Evolutionary conservation across 805 yeast species (phyloP).

Genomic region (Myxozyma mucilagina): DNA sequence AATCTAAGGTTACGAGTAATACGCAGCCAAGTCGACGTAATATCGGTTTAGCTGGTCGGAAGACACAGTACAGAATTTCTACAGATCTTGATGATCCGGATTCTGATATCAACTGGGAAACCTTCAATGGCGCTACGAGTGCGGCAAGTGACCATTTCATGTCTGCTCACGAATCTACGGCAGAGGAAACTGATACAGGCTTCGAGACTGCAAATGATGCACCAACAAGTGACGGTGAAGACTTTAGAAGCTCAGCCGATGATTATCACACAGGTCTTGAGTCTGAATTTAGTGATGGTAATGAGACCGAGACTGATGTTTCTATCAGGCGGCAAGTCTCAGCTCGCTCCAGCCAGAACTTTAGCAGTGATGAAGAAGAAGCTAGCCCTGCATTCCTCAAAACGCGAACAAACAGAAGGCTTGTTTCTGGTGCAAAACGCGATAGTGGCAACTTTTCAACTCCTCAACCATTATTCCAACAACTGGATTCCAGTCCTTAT

Average conservation of each 20-base stretch:
- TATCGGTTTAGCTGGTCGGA: conserved; percentile 17
- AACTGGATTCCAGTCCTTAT: conserved; percentile 25
- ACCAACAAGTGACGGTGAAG: conserved; percentile 37
- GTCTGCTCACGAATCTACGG: conserved; percentile 34
- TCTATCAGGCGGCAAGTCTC: conserved; percentile 4
- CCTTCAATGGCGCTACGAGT: conserved; percentile 28
- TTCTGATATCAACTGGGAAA: conserved; percentile 29
- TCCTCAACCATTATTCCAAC: conserved; percentile 27
- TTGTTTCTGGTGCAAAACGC: conserved; percentile 9
- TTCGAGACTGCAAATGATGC: conserved; percentile 31
- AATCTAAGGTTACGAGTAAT: background rate
- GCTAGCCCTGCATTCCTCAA: conserved; percentile 17
- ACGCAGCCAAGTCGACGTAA: background rate
- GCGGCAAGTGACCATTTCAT: conserved; percentile 25
- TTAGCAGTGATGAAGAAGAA: conserved; percentile 22
- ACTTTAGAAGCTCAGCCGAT: conserved; percentile 14
- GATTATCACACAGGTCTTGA: conserved; percentile 36
- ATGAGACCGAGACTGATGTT: conserved; percentile 39
- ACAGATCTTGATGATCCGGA: conserved; percentile 17
- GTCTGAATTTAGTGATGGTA: conserved; percentile 35
- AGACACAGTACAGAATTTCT: conserved; percentile 23
- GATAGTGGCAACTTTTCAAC: conserved; percentile 26
- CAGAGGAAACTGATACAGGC: conserved; percentile 33
- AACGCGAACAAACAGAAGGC: background rate
- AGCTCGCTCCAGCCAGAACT: background rate